A percentile compares a stretch with the other conserved stretches of the same genome.
These are phyloP conservation scores for Didymosphaeria variabile DNA, from an alignment of 2,329 filamentous ascomycete genomes.

Conservation along the genomic window DNA sequence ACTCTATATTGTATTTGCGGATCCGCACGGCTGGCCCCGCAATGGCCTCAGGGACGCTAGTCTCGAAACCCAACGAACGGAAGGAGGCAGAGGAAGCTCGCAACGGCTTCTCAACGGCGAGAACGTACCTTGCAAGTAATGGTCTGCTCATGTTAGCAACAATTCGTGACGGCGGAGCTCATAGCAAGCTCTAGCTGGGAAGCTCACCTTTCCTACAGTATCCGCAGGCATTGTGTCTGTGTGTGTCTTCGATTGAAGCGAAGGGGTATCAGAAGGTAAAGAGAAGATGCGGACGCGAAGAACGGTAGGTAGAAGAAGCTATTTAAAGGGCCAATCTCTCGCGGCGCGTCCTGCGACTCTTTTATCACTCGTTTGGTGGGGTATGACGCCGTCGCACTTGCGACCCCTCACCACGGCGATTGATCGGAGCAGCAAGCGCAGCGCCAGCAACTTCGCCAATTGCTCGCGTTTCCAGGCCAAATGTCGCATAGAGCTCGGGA, in stretches of 20 bases:
- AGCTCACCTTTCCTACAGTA: constrained; percentile 65
- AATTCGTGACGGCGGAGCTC: constrained; percentile 17
- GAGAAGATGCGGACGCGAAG: constrained; percentile 14
- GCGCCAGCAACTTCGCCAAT: constrained; percentile 28
- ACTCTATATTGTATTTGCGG: constrained; percentile 29
- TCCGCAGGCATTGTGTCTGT: constrained; percentile 58
- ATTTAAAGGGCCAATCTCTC: constrained; percentile 17
- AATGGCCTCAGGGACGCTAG: constrained; percentile 3
- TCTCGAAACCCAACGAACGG: constrained; percentile 8
- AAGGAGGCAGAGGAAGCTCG: not conserved
- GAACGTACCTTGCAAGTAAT: constrained; percentile 90
- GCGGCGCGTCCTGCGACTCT: constrained; percentile 36
- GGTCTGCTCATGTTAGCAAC: constrained; percentile 64
- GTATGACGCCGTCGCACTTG: constrained; percentile 29
- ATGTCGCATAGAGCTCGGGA: constrained; percentile 35
- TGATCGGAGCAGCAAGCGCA: constrained; percentile 31
- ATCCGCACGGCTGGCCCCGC: constrained; percentile 39
- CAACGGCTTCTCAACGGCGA: not conserved
- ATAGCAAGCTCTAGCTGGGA: constrained; percentile 3
- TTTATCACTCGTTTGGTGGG: constrained; percentile 26
- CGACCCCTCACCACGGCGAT: constrained; percentile 33
- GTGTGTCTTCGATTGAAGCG: not conserved
- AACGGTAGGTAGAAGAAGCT: constrained; percentile 18
- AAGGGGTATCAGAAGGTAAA: constrained; percentile 15
- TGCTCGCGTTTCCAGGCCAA: constrained; percentile 37